These are phyloP conservation scores for Haplographium delicatum DNA, from an alignment of 495 filamentous ascomycete genomes.

Conservation along the genomic window DNA sequence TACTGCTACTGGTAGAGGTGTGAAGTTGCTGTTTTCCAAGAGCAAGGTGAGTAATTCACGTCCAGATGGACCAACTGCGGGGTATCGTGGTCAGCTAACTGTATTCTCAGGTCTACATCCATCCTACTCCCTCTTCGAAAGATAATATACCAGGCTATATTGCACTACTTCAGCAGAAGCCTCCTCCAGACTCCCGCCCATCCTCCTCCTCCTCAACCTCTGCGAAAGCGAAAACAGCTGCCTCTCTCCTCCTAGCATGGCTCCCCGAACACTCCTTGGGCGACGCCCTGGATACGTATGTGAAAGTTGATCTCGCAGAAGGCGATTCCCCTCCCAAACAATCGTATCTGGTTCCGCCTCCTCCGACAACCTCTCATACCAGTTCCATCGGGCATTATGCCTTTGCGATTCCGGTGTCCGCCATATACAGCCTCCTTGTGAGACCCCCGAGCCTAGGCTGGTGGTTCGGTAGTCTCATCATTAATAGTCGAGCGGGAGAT, in stretches of 20 bases:
- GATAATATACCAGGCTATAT: conserved; percentile 98
- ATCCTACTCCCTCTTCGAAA: conserved; percentile 86
- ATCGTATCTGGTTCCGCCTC: conserved; percentile 85
- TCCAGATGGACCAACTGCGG: conserved; percentile 11
- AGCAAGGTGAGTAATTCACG: conserved; percentile 83
- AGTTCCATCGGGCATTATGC: conserved; percentile 79
- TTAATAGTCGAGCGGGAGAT: conserved; percentile 85
- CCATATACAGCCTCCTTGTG: conserved; percentile 85
- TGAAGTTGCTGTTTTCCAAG: conserved; percentile 94
- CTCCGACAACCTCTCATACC: conserved; percentile 69
- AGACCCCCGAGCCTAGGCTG: conserved; percentile 90
- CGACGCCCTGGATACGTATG: conserved; percentile 80
- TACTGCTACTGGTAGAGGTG: conserved; percentile 69
- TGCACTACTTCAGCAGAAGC: conserved; percentile 89
- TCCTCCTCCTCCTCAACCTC: conserved; percentile 48
- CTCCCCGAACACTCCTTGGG: conserved; percentile 86
- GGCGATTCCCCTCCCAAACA: conserved; percentile 74
- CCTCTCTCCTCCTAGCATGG: conserved; percentile 84
- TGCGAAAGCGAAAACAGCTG: conserved; percentile 29
- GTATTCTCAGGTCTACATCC: conserved; percentile 76
- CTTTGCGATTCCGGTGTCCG: conserved; percentile 84
- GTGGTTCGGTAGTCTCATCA: conserved; percentile 95
- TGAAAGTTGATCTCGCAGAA: conserved; percentile 88
- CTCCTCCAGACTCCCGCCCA: conserved; percentile 36
- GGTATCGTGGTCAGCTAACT: conserved; percentile 22